A percentile compares a stretch with the other conserved stretches of the same genome.
Evolutionary conservation across 306 rosid genomes (phyloP).

Genomic region (Cyclanthera cordifolia): DNA sequence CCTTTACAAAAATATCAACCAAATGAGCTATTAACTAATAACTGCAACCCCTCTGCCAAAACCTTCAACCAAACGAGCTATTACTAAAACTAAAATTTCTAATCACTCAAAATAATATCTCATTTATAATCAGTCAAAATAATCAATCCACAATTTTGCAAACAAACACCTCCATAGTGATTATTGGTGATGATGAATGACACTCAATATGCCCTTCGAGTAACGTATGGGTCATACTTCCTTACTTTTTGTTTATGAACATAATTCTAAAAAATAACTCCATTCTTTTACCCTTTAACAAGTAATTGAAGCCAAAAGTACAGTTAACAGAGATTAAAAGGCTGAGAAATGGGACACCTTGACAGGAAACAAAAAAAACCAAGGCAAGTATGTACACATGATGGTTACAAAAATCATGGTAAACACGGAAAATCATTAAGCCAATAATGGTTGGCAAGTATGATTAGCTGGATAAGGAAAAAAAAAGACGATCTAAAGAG

Average conservation of each 20-base stretch:
- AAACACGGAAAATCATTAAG: not conserved
- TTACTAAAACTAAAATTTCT: no score
- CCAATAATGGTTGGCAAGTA: not conserved
- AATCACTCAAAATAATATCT: no score
- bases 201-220: not conserved
- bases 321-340: not conserved
- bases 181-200: no score
- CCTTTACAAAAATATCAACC: no score
- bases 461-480: not conserved
- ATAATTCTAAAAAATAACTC: not conserved
- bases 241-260: not conserved
- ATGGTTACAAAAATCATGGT: not conserved
- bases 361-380: not conserved
- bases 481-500: not conserved
- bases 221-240: not conserved
- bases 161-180: no score
- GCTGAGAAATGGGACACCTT: not conserved
- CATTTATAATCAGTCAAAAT: no score
- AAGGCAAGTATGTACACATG: not conserved
- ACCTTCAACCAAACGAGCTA: no score
- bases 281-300: constrained; percentile 7
- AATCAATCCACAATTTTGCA: no score
- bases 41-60: no score
- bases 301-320: not conserved
- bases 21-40: no score